Conservation (phyloP, 805 yeast genomes). For the Wickerhamomyces chambardii region DNA sequence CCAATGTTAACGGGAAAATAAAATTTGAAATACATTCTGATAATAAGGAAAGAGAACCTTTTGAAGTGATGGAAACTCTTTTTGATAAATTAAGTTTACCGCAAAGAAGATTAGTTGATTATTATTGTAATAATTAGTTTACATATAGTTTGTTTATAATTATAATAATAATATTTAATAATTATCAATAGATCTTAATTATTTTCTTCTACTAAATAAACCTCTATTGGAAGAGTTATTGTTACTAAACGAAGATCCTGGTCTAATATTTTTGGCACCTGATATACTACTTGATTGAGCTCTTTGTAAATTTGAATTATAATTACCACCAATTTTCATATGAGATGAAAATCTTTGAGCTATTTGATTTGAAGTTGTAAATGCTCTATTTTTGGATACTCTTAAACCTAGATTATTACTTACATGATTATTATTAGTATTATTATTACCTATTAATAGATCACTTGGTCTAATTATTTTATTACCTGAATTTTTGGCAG, state of each 20-base stretch:
- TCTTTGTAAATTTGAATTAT: background rate
- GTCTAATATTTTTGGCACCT: conserved; percentile 5
- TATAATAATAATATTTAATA: background rate
- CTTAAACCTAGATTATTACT: background rate
- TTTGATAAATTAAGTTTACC: conserved; percentile 29
- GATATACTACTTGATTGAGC: background rate
- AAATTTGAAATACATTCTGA: conserved; percentile 6
- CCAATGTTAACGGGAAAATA: conserved; percentile 20
- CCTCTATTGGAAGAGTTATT: conserved; percentile 2
- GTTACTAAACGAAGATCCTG: conserved; percentile 10
- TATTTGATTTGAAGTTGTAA: conserved; percentile 12
- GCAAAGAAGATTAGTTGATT: conserved; percentile 38
- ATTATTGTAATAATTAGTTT: conserved; percentile 21
- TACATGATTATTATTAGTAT: too few relatives aligned
- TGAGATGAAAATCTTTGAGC: conserved; percentile 15
- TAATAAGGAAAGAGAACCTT: conserved; percentile 9
- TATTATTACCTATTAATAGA: too few relatives aligned
- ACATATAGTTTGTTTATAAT: background rate
- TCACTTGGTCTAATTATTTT: too few relatives aligned
- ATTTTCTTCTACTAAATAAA: conserved; percentile 6
- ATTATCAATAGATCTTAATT: background rate
- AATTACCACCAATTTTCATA: conserved; percentile 13
- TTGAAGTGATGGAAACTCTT: conserved; percentile 19
- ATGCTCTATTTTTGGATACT: conserved; percentile 7
- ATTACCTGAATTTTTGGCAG: too few relatives aligned